Evolutionary conservation across 257 asterid species (phyloP).

Genomic region (Lavandula angustifolia): DNA sequence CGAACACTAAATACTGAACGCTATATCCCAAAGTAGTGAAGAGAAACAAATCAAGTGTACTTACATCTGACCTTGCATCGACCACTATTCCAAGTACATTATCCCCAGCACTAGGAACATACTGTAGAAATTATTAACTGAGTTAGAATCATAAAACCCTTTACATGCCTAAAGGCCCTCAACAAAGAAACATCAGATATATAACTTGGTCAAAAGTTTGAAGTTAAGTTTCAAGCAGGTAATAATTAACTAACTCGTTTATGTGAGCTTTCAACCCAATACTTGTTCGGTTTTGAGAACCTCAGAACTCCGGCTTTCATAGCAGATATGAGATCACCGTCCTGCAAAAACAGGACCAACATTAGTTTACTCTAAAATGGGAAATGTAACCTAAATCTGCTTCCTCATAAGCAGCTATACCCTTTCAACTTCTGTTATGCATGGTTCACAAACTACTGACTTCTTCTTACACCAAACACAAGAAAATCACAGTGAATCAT

Average conservation of each 20-base stretch:
- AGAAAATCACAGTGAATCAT: neutral
- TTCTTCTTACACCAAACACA: conserved; percentile 1
- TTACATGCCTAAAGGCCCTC: neutral
- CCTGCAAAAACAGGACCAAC: conserved; percentile 43
- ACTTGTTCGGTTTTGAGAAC: conserved; percentile 78
- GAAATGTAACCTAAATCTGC: neutral
- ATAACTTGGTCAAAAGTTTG: neutral
- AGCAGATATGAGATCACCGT: conserved; percentile 67
- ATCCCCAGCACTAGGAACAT: conserved; percentile 81
- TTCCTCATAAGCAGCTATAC: neutral
- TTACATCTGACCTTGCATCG: conserved; percentile 84
- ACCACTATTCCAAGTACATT: conserved; percentile 87
- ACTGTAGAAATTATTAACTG: conserved; percentile 50
- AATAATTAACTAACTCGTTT: conserved; percentile 66
- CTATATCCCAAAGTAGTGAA: conserved; percentile 8
- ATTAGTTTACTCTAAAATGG: neutral
- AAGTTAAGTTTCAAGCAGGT: conserved; percentile 9
- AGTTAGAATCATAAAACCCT: conserved; percentile 16
- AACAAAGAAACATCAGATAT: neutral
- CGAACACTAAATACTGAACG: no score
- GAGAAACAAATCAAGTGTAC: conserved; percentile 34
- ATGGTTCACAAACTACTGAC: neutral
- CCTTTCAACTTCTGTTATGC: conserved; percentile 10
- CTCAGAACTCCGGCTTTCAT: conserved; percentile 75
- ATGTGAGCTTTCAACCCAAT: conserved; percentile 91